These are phyloP conservation scores for Lentinus tigrinus DNA, from an alignment of 768 basidiomycete genomes.

Conservation along the genomic window DNA sequence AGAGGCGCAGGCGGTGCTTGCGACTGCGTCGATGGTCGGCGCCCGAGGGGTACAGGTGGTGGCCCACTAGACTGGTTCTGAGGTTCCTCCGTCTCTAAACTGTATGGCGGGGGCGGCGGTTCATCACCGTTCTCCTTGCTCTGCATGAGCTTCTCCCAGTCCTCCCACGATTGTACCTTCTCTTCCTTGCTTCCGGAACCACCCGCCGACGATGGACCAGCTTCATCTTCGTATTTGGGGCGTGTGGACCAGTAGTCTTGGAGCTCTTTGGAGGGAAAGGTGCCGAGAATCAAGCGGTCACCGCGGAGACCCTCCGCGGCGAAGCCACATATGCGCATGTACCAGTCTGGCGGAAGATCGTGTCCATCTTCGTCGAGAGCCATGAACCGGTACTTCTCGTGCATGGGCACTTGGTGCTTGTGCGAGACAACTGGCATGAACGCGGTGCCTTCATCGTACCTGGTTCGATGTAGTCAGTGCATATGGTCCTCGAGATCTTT, in stretches of 20 bases:
- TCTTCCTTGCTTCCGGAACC: neutral
- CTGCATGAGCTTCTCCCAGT: conserved; percentile 41
- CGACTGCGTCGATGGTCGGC: conserved; percentile 5
- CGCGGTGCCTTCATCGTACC: conserved; percentile 84
- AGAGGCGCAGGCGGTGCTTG: conserved; percentile 5
- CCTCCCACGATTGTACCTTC: conserved; percentile 35
- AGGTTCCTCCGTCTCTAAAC: conserved; percentile 44
- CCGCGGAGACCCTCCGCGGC: conserved; percentile 66
- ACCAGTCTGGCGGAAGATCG: conserved; percentile 80
- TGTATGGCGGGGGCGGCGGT: conserved; percentile 69
- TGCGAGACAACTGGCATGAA: conserved; percentile 70
- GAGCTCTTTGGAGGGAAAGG: conserved; percentile 68
- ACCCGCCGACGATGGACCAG: neutral
- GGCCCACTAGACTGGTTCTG: conserved; percentile 2
- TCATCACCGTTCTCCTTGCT: conserved; percentile 45
- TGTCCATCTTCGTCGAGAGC: conserved; percentile 78
- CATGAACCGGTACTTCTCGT: conserved; percentile 59
- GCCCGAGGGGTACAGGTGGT: conserved; percentile 5
- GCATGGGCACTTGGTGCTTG: conserved; percentile 57
- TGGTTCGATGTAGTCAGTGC: conserved; percentile 27
- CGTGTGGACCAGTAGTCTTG: conserved; percentile 72
- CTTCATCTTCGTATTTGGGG: conserved; percentile 49
- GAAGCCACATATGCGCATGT: conserved; percentile 76
- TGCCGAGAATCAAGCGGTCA: conserved; percentile 60
- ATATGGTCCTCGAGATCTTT: neutral